Percentiles rank a stretch among this genome's conserved stretches.
These are phyloP conservation scores for Pyronema domesticum DNA, from an alignment of 495 filamentous ascomycete genomes.

Conservation along the genomic window DNA sequence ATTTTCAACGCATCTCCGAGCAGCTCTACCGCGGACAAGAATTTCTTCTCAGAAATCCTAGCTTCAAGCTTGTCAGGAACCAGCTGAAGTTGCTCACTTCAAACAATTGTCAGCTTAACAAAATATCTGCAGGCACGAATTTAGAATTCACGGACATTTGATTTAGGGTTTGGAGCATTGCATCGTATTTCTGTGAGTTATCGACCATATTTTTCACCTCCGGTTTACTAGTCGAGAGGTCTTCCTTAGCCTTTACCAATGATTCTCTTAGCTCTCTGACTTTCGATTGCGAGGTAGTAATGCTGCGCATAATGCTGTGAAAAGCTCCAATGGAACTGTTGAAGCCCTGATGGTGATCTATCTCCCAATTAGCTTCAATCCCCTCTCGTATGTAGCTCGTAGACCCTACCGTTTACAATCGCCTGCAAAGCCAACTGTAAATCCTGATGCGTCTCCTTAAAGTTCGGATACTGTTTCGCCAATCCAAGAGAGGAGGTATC, in stretches of 20 bases:
- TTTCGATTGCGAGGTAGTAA: constrained; percentile 69
- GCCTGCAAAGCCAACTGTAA: constrained; percentile 81
- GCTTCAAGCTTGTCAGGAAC: constrained; percentile 87
- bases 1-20: constrained; percentile 69
- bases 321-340: constrained; percentile 98
- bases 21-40: constrained; percentile 78
- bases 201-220: constrained; percentile 76
- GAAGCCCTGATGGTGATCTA: constrained; percentile 95
- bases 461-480: constrained; percentile 67
- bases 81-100: constrained; percentile 60
- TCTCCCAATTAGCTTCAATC: constrained; percentile 5
- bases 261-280: constrained; percentile 68
- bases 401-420: constrained; percentile 58
- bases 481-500: constrained; percentile 85
- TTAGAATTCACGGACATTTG: constrained; percentile 36
- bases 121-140: background rate
- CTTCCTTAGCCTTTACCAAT: constrained; percentile 61
- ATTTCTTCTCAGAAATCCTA: constrained; percentile 86
- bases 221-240: constrained; percentile 70
- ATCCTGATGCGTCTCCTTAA: constrained; percentile 60
- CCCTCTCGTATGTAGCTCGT: constrained; percentile 4
- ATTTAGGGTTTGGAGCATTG: constrained; percentile 65
- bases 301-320: constrained; percentile 91
- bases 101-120: constrained; percentile 3
- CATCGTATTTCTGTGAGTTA: constrained; percentile 78